A percentile compares a stretch with the other conserved stretches of the same genome.
Evolutionary conservation across 306 rosid species (phyloP).

Genomic region (Cucumis sativus): DNA sequence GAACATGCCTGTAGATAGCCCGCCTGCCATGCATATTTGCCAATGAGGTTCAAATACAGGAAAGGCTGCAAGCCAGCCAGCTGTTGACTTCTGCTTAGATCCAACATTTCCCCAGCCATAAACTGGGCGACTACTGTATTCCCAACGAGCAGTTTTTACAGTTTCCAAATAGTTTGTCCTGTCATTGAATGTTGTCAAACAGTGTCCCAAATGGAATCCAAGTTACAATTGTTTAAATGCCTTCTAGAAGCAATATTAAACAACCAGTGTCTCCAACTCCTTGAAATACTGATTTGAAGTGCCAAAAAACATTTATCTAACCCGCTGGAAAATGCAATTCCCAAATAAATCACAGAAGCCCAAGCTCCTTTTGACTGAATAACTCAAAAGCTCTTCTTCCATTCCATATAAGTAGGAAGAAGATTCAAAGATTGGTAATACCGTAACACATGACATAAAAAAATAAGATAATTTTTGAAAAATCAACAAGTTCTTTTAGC

Average conservation of each 20-base stretch:
- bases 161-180: slow-evolving; percentile 74
- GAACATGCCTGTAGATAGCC: slow-evolving; percentile 77
- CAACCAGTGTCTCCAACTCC: neutral
- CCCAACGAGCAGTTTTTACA: slow-evolving; percentile 82
- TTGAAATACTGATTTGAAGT: neutral
- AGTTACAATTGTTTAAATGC: neutral
- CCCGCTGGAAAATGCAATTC: neutral
- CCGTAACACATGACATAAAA: neutral
- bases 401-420: neutral
- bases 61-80: slow-evolving; percentile 99
- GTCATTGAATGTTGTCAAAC: slow-evolving; percentile 18
- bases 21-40: slow-evolving; percentile 94
- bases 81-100: slow-evolving; percentile 74
- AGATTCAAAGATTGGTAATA: neutral
- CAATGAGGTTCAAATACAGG: slow-evolving; percentile 98
- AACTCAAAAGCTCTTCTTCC: neutral
- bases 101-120: slow-evolving; percentile 97
- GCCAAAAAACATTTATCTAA: neutral
- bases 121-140: slow-evolving; percentile 74
- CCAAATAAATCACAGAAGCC: neutral
- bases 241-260: neutral
- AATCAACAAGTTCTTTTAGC: neutral
- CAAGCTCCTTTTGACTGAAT: neutral
- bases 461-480: neutral
- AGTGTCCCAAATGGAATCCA: neutral